Evolutionary conservation across 768 basidiomycete species (phyloP), one percentile per base, ranked within the genome.

Genomic region (Pleurotus sapidus): DNA sequence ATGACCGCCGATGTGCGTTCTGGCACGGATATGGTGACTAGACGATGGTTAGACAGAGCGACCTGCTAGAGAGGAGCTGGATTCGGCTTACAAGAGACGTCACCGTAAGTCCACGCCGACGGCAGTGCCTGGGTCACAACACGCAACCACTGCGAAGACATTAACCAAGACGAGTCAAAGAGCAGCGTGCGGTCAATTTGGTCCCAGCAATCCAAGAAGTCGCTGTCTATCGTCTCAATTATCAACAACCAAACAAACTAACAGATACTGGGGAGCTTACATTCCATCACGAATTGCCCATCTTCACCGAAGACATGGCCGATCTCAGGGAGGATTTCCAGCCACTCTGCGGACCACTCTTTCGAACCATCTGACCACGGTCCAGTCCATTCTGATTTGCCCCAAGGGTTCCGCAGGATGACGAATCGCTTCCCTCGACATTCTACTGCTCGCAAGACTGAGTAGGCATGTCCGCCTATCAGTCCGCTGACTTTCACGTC

Each of bases 241-340:
- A 18, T 25, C 34, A 58, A n/a, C 4, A 2, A n/a, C 18, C 8
- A n/a, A 18, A 17, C 37, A 18, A 17, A 14, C 8, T 17, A 48
- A 40, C 7, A 37, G 49, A 48, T 15, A 9, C 2, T 62, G 61
- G 4, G 30, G 7, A 15, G 65, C 72, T 58, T 46, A 76, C 75
- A 77, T 69, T 83, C 82, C 82, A 83, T 83, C 15, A 84, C 70
- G 56, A 84, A 84, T 54, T 80, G 72, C 1, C 83, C 83, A 57
- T 81, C 77, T 34, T 77, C 65, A 1, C 82, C 82, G 57, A 84
- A 84, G 1, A 65, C 56, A 64, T 84, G 81, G 3, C 67, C 71
- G 0, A 85, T 68, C 25, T 66, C 65, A 0, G 73, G 68, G 4
- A 84, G 70, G 3, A 72, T 65, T 20, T 69, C 68, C 0, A 82